Evolutionary conservation across 164 flowering plant genomes (phyloP).

Genomic region (Stephania japonica): DNA sequence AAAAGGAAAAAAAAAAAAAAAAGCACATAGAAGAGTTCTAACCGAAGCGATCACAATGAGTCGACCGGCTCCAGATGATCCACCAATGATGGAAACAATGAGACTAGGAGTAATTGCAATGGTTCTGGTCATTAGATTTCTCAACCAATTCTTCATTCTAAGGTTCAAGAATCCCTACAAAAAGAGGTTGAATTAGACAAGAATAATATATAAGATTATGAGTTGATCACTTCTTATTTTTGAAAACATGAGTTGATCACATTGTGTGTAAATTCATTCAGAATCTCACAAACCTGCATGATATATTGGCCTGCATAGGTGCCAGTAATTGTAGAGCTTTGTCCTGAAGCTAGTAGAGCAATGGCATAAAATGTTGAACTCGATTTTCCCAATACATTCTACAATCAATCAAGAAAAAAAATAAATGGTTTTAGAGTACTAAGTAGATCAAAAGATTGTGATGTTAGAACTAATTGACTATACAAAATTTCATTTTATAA

Average conservation of each 20-base stretch:
- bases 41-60: slow-evolving; percentile 86
- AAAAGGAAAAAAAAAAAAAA: neutral
- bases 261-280: no score
- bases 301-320: slow-evolving; percentile 90
- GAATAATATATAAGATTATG: no score
- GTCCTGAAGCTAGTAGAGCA: slow-evolving; percentile 82
- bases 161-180: slow-evolving; percentile 71
- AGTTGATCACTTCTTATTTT: no score
- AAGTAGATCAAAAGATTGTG: no score
- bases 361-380: slow-evolving; percentile 62
- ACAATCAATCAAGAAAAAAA: slow-evolving; percentile 3
- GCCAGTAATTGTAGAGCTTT: slow-evolving; percentile 84
- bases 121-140: slow-evolving; percentile 60
- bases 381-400: slow-evolving; percentile 74
- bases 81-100: slow-evolving; percentile 65
- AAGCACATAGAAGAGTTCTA: neutral
- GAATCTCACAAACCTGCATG: slow-evolving; percentile 54
- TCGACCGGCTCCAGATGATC: slow-evolving; percentile 64
- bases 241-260: no score
- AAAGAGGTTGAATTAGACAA: neutral
- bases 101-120: slow-evolving; percentile 79
- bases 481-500: no score
- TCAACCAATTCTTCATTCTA: slow-evolving; percentile 63
- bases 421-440: no score
- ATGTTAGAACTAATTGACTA: no score